Conservation (phyloP, 768 basidiomycete species). For the Galerina sulciceps region DNA sequence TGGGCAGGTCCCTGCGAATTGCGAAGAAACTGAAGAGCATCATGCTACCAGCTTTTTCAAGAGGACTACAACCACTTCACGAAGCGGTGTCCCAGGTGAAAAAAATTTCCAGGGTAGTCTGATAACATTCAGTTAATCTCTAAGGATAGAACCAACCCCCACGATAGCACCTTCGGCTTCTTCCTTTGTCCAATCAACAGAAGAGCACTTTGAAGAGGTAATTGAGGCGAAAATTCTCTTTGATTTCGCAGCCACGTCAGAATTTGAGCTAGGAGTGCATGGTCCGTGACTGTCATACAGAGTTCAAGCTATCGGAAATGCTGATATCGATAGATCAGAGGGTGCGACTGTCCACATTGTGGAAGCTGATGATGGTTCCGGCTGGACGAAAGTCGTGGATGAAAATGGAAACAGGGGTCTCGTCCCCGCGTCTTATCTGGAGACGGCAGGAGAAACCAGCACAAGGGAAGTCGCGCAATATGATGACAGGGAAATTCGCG, state of each 20-base stretch:
- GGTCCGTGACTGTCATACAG: conserved; percentile 40
- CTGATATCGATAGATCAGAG: conserved; percentile 42
- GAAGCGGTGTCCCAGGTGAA: conserved; percentile 28
- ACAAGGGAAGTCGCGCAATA: too few relatives aligned
- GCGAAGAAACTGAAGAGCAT: conserved; percentile 40
- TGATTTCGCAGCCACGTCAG: conserved; percentile 74
- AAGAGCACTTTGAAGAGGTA: conserved; percentile 43
- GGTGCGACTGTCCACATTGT: conserved; percentile 66
- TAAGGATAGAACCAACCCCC: conserved; percentile 21
- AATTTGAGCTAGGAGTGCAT: conserved; percentile 73
- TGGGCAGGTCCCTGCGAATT: conserved; percentile 47
- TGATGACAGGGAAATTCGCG: conserved; percentile 49
- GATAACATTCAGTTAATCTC: conserved; percentile 10
- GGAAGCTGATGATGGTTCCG: conserved; percentile 85
- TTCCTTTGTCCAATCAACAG: conserved; percentile 52
- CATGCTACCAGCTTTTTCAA: conserved; percentile 29
- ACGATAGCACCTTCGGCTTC: conserved; percentile 51
- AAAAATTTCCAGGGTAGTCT: conserved; percentile 1
- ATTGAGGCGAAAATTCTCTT: conserved; percentile 68
- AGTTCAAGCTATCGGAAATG: neutral
- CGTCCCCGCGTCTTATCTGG: conserved; percentile 84
- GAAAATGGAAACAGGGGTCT: conserved; percentile 65
- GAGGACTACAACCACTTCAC: conserved; percentile 26
- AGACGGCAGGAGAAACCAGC: conserved; percentile 13
- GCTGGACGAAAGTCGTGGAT: conserved; percentile 81